A percentile compares a stretch with the other conserved stretches of the same genome.
phyloP scores from a whole-genome alignment of 2,329 filamentous ascomycete species.

The Hypoxylon sp. region DNA sequence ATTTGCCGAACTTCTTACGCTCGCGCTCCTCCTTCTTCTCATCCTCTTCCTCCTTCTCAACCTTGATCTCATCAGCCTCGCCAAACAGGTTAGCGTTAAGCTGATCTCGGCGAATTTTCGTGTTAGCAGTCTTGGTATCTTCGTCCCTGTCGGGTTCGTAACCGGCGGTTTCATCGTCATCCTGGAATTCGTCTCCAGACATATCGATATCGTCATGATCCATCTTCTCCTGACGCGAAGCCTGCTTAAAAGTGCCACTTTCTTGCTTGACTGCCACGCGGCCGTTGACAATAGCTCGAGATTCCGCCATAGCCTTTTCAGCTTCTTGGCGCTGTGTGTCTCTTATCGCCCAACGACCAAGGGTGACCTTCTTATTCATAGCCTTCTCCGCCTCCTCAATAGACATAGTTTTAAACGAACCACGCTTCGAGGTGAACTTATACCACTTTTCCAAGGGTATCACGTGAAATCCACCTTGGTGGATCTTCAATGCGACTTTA shows the following conservation, averaged over 20 bases:
- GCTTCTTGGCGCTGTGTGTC: slow-evolving; percentile 68
- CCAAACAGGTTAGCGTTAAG: slow-evolving; percentile 89
- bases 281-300: slow-evolving; percentile 72
- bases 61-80: slow-evolving; percentile 76
- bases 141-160: slow-evolving; percentile 87
- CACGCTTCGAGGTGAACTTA: slow-evolving; percentile 83
- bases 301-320: slow-evolving; percentile 69
- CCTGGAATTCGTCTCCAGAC: slow-evolving; percentile 83
- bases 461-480: slow-evolving; percentile 81
- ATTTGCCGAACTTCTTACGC: slow-evolving; percentile 80
- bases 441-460: slow-evolving; percentile 97
- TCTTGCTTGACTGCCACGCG: slow-evolving; percentile 77
- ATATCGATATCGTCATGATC: slow-evolving; percentile 80
- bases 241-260: slow-evolving; percentile 73
- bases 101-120: slow-evolving; percentile 83
- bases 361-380: slow-evolving; percentile 83
- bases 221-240: slow-evolving; percentile 73
- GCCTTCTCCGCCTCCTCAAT: slow-evolving; percentile 88
- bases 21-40: slow-evolving; percentile 77
- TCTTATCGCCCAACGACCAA: slow-evolving; percentile 85
- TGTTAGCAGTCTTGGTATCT: slow-evolving; percentile 79
- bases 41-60: slow-evolving; percentile 81
- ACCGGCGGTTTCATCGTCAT: slow-evolving; percentile 85
- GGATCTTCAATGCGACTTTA: slow-evolving; percentile 83
- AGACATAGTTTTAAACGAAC: slow-evolving; percentile 79